Percentiles rank a stretch among this genome's conserved stretches.
phyloP scores from a whole-genome alignment of 208 protist genomes.

The Endotrypanum monterogeii region DNA sequence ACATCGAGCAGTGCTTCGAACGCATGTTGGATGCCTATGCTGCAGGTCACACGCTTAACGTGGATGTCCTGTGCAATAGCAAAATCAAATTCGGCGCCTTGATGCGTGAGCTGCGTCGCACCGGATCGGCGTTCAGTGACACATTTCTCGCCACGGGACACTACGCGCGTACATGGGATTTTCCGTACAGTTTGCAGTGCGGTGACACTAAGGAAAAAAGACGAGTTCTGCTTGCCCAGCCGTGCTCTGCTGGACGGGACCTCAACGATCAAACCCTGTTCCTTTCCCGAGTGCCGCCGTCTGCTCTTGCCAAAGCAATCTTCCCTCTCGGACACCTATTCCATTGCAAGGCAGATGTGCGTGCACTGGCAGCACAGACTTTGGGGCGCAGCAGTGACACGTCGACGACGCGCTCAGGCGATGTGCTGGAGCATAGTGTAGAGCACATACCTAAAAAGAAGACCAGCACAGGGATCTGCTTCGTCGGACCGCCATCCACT shows the following conservation, averaged over 20 bases:
- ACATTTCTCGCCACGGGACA: constrained; percentile 74
- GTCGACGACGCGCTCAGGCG: not conserved
- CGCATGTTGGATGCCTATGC: constrained; percentile 76
- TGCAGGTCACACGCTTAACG: constrained; percentile 68
- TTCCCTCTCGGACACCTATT: constrained; percentile 84
- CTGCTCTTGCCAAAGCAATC: constrained; percentile 35
- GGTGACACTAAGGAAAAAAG: not conserved
- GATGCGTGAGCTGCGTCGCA: constrained; percentile 26
- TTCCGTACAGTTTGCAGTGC: constrained; percentile 1
- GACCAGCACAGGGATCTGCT: constrained; percentile 85
- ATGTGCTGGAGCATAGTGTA: not conserved
- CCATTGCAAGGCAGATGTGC: constrained; percentile 62
- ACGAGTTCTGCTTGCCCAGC: constrained; percentile 46
- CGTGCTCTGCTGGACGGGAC: constrained; percentile 55
- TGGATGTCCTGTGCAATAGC: constrained; percentile 83
- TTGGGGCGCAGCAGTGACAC: constrained; percentile 4
- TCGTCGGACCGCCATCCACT: constrained; percentile 44
- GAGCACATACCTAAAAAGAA: constrained; percentile 46
- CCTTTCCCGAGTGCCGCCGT: constrained; percentile 48
- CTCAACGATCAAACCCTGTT: constrained; percentile 84
- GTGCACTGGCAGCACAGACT: constrained; percentile 35
- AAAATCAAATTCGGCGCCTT: constrained; percentile 76
- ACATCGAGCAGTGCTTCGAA: constrained; percentile 67
- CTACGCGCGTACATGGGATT: constrained; percentile 61
- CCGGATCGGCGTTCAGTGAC: not conserved